Percentiles rank a stretch among this genome's conserved stretches.
phyloP scores from a whole-genome alignment of 116 monocot genomes.

The Dioscorea cayenensis region DNA sequence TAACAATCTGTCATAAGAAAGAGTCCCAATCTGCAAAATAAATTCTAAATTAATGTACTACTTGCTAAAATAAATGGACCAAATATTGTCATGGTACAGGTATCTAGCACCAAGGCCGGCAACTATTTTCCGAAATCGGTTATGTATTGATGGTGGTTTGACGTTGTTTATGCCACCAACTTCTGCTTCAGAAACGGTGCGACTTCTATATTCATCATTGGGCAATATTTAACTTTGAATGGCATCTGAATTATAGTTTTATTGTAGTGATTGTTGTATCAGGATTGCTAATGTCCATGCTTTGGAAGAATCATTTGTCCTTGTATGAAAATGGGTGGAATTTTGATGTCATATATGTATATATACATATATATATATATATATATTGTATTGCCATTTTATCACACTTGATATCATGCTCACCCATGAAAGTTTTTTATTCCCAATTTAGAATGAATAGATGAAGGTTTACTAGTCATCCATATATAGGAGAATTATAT shows the following conservation, averaged over 20 bases:
- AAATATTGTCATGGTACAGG: constrained; percentile 25
- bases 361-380: too few relatives aligned
- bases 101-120: constrained; percentile 84
- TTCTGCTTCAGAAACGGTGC: constrained; percentile 76
- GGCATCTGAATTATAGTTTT: not conserved
- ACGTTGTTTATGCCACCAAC: constrained; percentile 96
- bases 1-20: not conserved
- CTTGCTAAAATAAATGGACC: not conserved
- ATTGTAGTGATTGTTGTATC: not conserved
- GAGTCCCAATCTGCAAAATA: not conserved
- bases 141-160: constrained; percentile 90
- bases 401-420: too few relatives aligned
- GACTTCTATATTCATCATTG: not conserved
- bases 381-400: too few relatives aligned
- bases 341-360: too few relatives aligned
- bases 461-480: too few relatives aligned
- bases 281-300: too few relatives aligned
- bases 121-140: constrained; percentile 61
- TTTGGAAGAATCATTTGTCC: too few relatives aligned
- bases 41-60: not conserved
- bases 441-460: too few relatives aligned
- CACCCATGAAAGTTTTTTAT: too few relatives aligned
- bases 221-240: not conserved
- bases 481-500: too few relatives aligned
- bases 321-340: too few relatives aligned